phyloP scores from a whole-genome alignment of 257 asterid genomes.

The Mitragyna speciosa region DNA sequence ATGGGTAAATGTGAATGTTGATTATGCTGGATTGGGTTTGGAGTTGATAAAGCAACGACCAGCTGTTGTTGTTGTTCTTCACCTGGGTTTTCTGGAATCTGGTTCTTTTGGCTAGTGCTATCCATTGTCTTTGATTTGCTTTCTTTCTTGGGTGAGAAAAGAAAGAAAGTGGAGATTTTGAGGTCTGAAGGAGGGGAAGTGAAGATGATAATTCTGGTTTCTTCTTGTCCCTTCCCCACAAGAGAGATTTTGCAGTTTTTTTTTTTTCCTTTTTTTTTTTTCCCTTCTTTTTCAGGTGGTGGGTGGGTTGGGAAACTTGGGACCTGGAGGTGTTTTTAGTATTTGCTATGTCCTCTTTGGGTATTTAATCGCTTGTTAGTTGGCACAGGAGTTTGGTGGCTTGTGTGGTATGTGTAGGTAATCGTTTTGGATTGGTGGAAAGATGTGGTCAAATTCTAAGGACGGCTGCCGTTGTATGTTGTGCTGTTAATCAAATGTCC shows the following conservation, averaged over 20 bases:
- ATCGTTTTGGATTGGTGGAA: background rate
- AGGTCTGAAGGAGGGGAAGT: background rate
- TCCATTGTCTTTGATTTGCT: constrained; percentile 24
- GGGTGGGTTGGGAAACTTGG: background rate
- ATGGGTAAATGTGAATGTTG: constrained; percentile 25
- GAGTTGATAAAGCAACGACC: background rate
- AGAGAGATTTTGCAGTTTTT: background rate
- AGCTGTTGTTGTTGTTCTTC: constrained; percentile 15
- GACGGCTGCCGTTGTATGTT: background rate
- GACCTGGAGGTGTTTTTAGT: background rate
- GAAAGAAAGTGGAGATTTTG: background rate
- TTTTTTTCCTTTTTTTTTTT: too few relatives aligned
- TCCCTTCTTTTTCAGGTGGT: background rate
- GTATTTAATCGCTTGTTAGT: background rate
- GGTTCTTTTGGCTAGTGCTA: constrained; percentile 13
- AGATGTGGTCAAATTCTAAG: background rate
- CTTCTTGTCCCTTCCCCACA: background rate
- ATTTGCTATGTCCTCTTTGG: background rate
- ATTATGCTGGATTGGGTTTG: constrained; percentile 12
- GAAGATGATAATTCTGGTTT: background rate
- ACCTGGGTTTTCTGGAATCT: constrained; percentile 3
- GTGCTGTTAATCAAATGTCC: background rate
- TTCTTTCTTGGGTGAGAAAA: background rate
- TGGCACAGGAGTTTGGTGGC: background rate
- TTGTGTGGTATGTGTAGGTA: background rate